Evolutionary conservation across 225 moss, liverwort and hornwort species (phyloP).

Genomic region (Polytrichum formosum): DNA sequence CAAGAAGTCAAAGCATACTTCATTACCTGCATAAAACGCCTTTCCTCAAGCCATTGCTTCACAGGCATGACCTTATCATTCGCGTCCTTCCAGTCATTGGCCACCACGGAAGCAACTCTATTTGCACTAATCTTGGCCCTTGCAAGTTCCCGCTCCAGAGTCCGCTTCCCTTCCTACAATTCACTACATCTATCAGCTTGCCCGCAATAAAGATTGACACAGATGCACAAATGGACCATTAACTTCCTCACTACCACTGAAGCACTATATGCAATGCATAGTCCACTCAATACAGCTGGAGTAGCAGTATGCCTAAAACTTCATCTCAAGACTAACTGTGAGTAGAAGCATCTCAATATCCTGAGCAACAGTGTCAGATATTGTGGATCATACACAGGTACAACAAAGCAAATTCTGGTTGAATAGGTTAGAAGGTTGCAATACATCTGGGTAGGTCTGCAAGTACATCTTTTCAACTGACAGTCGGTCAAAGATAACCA

Average conservation of each 20-base stretch:
- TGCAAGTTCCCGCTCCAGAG: constrained; percentile 24
- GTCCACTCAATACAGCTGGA: not conserved
- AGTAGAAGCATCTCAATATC: too few species aligned
- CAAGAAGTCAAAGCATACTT: not conserved
- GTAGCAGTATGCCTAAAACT: too few species aligned
- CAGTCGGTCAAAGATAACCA: not conserved
- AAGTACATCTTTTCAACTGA: too few species aligned
- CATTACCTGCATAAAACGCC: constrained; percentile 23
- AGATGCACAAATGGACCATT: not conserved
- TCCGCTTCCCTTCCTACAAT: constrained; percentile 17
- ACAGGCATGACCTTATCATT: constrained; percentile 27
- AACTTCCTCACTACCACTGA: not conserved
- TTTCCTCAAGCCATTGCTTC: constrained; percentile 28
- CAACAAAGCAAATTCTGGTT: too few species aligned
- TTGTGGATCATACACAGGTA: too few species aligned
- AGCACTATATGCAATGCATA: not conserved
- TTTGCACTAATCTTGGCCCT: constrained; percentile 21
- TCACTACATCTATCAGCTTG: constrained; percentile 1
- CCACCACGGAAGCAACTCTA: constrained; percentile 19
- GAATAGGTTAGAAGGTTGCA: too few species aligned
- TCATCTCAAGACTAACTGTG: too few species aligned
- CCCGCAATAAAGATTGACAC: not conserved
- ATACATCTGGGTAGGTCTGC: too few species aligned
- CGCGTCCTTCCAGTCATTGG: constrained; percentile 21
- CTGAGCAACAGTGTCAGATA: too few species aligned